A percentile compares a stretch with the other conserved stretches of the same genome.
phyloP scores from a whole-genome alignment of 768 basidiomycete species.

The Psilocybe cubensis region DNA sequence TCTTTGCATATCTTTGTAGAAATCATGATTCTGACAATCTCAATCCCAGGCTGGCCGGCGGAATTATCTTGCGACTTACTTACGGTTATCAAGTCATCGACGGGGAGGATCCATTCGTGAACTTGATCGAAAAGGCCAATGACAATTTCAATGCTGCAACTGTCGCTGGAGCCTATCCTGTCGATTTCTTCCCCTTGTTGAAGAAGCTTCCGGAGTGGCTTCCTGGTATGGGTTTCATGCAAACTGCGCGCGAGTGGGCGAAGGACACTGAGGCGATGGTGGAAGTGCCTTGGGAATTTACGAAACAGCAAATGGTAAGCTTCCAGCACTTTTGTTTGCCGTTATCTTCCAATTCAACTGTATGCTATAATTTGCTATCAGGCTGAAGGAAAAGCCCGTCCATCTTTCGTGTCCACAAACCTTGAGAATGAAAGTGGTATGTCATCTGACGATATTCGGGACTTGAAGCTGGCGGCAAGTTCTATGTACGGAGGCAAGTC shows the following conservation, averaged over 20 bases:
- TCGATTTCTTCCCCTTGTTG: conserved; percentile 46
- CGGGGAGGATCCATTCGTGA: conserved; percentile 51
- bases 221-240: conserved; percentile 58
- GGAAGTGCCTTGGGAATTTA: conserved; percentile 46
- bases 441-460: conserved; percentile 34
- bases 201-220: conserved; percentile 57
- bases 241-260: conserved; percentile 44
- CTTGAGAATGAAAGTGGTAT: conserved; percentile 39
- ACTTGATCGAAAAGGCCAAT: conserved; percentile 53
- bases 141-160: conserved; percentile 55
- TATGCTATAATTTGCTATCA: conserved; percentile 15
- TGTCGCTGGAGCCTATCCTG: conserved; percentile 49
- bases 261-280: conserved; percentile 41
- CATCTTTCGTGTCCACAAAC: conserved; percentile 46
- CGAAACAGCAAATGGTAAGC: conserved; percentile 50
- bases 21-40: not conserved
- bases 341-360: not conserved
- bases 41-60: conserved; percentile 47
- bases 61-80: conserved; percentile 55
- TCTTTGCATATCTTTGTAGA: not conserved
- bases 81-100: conserved; percentile 63
- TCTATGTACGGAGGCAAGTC: conserved; percentile 48
- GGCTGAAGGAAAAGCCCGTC: conserved; percentile 43
- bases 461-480: conserved; percentile 46
- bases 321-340: too few species aligned